A percentile compares a stretch with the other conserved stretches of the same genome.
These are phyloP conservation scores for Fusarium odoratissimum DNA, from an alignment of 2,329 filamentous ascomycete genomes.

Conservation along the genomic window DNA sequence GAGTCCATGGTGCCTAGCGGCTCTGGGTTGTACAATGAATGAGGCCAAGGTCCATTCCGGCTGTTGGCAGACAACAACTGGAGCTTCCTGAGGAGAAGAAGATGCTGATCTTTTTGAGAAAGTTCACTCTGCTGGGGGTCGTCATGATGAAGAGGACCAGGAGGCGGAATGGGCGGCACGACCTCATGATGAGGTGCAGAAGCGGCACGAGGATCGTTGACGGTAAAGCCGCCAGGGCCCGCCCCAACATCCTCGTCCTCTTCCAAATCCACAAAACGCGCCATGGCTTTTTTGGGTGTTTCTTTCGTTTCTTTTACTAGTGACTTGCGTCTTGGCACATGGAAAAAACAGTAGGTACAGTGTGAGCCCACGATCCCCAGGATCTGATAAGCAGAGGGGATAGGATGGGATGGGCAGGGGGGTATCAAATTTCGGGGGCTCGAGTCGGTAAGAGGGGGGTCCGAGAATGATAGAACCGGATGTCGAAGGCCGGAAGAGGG, in stretches of 20 bases:
- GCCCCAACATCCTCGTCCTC: conserved; percentile 41
- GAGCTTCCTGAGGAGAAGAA: conserved; percentile 43
- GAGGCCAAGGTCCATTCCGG: conserved; percentile 46
- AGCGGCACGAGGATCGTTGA: conserved; percentile 30
- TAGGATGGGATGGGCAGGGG: conserved; percentile 12
- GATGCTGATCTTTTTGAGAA: conserved; percentile 43
- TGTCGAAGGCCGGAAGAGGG: conserved; percentile 36
- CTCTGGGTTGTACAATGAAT: conserved; percentile 41
- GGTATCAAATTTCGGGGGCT: conserved; percentile 12
- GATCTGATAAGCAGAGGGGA: conserved; percentile 45
- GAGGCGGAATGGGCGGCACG: conserved; percentile 39
- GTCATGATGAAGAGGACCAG: conserved; percentile 41
- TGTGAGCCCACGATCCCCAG: conserved; percentile 35
- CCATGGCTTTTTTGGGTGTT: conserved; percentile 37
- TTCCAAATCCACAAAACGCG: conserved; percentile 48
- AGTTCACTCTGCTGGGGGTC: conserved; percentile 34
- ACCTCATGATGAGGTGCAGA: conserved; percentile 41
- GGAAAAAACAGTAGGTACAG: conserved; percentile 17
- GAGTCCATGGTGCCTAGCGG: conserved; percentile 42
- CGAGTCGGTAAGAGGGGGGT: conserved; percentile 2
- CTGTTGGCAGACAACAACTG: conserved; percentile 40
- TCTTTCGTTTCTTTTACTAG: conserved; percentile 12
- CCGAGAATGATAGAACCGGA: conserved; percentile 41
- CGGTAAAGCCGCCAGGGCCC: conserved; percentile 30
- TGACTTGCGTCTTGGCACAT: conserved; percentile 22